Evolutionary conservation across 2,329 filamentous ascomycete species (phyloP), one percentile per base, ranked within the genome.

Genomic region (Ophidiomyces ophidiicola): DNA sequence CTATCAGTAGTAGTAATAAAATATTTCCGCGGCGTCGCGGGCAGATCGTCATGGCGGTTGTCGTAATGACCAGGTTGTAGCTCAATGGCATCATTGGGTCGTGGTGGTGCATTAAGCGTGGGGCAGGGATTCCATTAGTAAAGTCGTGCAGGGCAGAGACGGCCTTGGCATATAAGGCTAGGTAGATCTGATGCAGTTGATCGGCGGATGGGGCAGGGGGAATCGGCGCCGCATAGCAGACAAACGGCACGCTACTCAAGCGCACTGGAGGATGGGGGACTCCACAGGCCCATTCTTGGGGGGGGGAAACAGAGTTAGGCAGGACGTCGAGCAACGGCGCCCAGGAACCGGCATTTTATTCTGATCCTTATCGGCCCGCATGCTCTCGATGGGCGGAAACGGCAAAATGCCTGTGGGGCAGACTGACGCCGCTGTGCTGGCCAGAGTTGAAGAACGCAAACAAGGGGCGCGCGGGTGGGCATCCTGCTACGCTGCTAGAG

Each of bases 31-130:
- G 59, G 26, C 57, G 56, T 39, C 72, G 57, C 2, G 71, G 71
- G 24, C 67, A 62, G 14, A 76, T 66, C 38, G 68, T 63, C 69
- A 76, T 74, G 5, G 58, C 61, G 1, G 59, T 53, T 3, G 61
- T 63, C 0, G 71, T 76, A 64, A 76, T 69, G 6, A 68, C 71
- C 2, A 76, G 59, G 43, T 76, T 76, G 52, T 76, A 75, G 52
- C 70, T 73, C 32, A 76, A 67, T 1, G 61, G 59, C 56, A 1
- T 63, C 32, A 15, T 55, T 51, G 1, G 44, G 49, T 3, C 38
- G 25, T 21, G 21, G 10, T 44, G 11, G 50, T 8, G 28, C 55
- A 12, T 39, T 39, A 8, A 11, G 30, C n/a, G 5, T 4, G 5
- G 30, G 11, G 30, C n/a, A 5, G 30, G n/a, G 10, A 17, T 10